Conservation (phyloP, 257 asterid genomes). For the Pogostemon cablin region DNA sequence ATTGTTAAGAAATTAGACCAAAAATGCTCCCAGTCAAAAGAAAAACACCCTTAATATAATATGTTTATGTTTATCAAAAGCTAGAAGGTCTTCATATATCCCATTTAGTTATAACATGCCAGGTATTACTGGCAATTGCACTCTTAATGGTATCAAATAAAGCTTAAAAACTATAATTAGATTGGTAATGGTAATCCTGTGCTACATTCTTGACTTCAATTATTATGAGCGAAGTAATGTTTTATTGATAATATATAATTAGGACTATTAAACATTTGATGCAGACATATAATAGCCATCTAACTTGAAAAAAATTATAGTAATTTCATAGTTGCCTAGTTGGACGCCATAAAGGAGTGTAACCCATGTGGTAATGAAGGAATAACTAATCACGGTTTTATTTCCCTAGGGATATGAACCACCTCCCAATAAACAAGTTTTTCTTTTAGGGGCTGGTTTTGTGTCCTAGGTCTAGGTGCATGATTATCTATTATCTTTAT, state of each 20-base stretch:
- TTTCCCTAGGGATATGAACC: constrained; percentile 8
- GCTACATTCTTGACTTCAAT: constrained; percentile 1
- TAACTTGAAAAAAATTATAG: constrained; percentile 10
- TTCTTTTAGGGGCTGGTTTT: neutral
- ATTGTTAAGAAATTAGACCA: neutral
- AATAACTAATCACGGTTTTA: neutral
- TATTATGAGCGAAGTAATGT: neutral
- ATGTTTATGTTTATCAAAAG: neutral
- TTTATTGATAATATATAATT: neutral
- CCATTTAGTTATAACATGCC: neutral
- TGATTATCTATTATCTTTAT: neutral
- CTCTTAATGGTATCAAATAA: neutral
- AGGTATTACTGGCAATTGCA: neutral
- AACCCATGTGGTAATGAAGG: constrained; percentile 17
- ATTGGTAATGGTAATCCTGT: neutral
- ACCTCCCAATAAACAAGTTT: constrained; percentile 4
- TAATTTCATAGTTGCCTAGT: neutral
- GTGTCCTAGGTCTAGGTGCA: neutral
- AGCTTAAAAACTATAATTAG: neutral
- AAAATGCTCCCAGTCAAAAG: too few species aligned
- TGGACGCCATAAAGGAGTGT: constrained; percentile 4
- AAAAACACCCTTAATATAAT: neutral
- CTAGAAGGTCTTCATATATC: constrained; percentile 7
- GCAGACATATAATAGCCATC: neutral
- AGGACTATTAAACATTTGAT: neutral